Base-by-base conservation (phyloP, 257 asterid species). In the Cynanchum wilfordii region DNA sequence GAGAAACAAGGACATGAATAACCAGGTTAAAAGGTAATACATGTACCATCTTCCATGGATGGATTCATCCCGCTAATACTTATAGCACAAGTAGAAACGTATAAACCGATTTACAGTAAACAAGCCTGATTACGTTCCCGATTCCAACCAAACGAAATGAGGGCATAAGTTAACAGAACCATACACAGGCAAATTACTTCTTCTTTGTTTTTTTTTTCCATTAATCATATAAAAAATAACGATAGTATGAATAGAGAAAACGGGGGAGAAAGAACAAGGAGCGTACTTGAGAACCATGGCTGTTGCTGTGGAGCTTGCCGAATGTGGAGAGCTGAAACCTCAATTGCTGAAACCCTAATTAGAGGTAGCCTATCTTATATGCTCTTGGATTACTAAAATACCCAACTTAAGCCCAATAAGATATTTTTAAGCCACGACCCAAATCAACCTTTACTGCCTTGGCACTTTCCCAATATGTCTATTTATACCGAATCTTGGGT, bases 211-310 rank as follows among this genome's bases (percentile, higher is more conserved):
- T 0, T 42, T 42, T 10, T 6, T 5, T 8, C 1, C 47, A 42
- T 5, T 42, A 42, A 42, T 36, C 72, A 44, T 12, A 40, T n/a
- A n/a, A n/a, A 3, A 64, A 20, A 38, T 0, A 7, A 5, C 0
- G 16, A 54, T 29, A 15, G 36, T 11, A 0, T 47, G 19, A 27
- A 69, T 20, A 5, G 2, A 2, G 5, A n/a, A 33, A 47, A 15
- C 45, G 17, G 19, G 30, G 51, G 22, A 44, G 49, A 29, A 16
- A 75, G 68, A 52, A 24, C 16, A 12, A 51, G 33, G 1, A 33
- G 25, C 62, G 5, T 78, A 82, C 85, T 82, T 82, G 76, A 82
- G 85, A 73, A 82, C 85, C 85, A 82, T 82, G 74, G 76, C 57
- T n/a, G 80, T 9, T 33, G 74, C 7, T 55, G 44, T 4, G 66